These are phyloP conservation scores for Zymoseptoria pseudotritici DNA, from an alignment of 2,329 filamentous ascomycete genomes.

Conservation along the genomic window DNA sequence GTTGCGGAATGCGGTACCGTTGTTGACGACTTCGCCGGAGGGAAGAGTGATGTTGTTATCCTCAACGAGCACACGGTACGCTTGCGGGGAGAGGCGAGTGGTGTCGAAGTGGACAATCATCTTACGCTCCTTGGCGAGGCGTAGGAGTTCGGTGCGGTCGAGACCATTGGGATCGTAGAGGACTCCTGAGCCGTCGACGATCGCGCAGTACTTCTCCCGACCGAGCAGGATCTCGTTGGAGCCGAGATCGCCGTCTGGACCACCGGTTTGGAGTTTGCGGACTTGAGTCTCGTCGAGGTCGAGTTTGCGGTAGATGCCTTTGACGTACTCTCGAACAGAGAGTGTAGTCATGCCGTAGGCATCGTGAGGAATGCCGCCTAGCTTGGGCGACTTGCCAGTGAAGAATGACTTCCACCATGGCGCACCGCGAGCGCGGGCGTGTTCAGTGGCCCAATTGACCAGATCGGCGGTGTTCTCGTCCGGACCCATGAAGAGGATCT, in stretches of 20 bases:
- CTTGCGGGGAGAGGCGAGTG: constrained; percentile 75
- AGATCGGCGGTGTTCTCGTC: constrained; percentile 98
- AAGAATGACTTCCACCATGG: constrained; percentile 99
- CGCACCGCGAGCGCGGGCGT: constrained; percentile 77
- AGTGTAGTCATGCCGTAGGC: constrained; percentile 95
- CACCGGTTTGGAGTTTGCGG: constrained; percentile 93
- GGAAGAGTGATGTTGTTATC: constrained; percentile 85
- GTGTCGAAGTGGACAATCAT: constrained; percentile 88
- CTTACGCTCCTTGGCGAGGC: constrained; percentile 73
- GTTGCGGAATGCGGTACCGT: constrained; percentile 94
- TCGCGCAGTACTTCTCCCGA: constrained; percentile 89
- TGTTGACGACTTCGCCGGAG: constrained; percentile 75
- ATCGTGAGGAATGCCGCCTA: constrained; percentile 95
- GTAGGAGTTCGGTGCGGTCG: constrained; percentile 72
- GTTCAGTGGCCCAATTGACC: constrained; percentile 97
- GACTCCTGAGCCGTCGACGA: constrained; percentile 95
- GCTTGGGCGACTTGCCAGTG: constrained; percentile 92
- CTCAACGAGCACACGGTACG: constrained; percentile 87
- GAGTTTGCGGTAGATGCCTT: constrained; percentile 94
- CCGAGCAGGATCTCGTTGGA: constrained; percentile 96
- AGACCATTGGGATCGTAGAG: constrained; percentile 88
- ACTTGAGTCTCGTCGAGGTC: constrained; percentile 78
- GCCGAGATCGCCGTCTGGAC: constrained; percentile 90
- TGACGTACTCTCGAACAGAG: constrained; percentile 90
- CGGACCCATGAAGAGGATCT: constrained; percentile 97